Base-by-base conservation (phyloP, 169 alveolate species). In the Babesia divergens region DNA sequence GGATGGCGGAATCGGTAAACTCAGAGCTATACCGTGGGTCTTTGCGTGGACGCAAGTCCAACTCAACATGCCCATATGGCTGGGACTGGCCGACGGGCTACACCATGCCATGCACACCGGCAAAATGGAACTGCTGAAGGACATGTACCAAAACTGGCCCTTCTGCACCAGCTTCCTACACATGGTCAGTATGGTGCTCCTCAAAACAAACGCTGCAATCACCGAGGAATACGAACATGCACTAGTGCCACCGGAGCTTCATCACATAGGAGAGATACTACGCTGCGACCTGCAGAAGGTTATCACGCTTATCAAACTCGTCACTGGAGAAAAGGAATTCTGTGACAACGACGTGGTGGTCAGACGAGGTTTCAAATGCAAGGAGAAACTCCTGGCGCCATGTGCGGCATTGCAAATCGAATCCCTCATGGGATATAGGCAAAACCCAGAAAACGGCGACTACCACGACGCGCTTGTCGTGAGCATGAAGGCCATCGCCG, bases 11-110 rank as follows among this genome's bases (percentile, higher is more conserved):
- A 88, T 91, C 43, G 95, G 86, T 64, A 86, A 91, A 35, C 53
- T 90, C 26, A 77, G 95, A 65, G 95, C 95, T 32, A 91, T 91
- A n/a, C 95, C 95, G 26, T 91, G 95, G 95, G 92, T 91, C 51
- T 91, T 91, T 67, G 92, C 94, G 22, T 91, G 95, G 95, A 89
- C 95, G 14, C 95, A 91, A 70, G 88, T 80, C 26, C 83, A 92
- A 56, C 74, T 89, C 65, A 91, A 84, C 50, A 71, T 91, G 69
- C 91, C 95, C 20, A 91, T 89, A 11, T 91, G 95, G 95, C 84
- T 91, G 46, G 95, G 95, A 24, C 84, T 83, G 11, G 85, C 86
- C 46, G 84, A 71, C 44, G 65, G 88, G 13, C 62, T 68, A 38
- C 76, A 72, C 26, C 84, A 82, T 38, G 59, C 83, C 69, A 56